phyloP scores from a whole-genome alignment of 345 rosid genomes.

The Dipteronia sinensis region DNA sequence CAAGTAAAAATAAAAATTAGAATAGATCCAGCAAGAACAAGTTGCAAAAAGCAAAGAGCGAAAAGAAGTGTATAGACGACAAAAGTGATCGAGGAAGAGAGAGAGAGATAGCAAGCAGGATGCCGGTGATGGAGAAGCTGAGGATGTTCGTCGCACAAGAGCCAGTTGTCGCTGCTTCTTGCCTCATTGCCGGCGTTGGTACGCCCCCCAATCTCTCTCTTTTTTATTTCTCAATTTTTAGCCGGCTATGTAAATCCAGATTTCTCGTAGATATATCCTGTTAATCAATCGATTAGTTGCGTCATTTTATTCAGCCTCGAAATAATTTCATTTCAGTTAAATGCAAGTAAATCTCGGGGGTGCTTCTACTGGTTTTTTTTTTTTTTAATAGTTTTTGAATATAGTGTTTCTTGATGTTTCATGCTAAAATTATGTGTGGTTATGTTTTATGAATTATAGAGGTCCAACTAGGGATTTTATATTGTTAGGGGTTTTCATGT shows the following conservation, averaged over 20 bases:
- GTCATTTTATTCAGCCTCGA: not conserved
- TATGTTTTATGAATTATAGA: not conserved
- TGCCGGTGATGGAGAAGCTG: slow-evolving; percentile 84
- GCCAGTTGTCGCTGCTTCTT: slow-evolving; percentile 89
- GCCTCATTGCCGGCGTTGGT: slow-evolving; percentile 89
- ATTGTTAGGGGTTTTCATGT: not conserved
- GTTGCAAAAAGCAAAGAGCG: not conserved
- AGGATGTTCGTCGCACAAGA: slow-evolving; percentile 87
- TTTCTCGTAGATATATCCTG: not conserved
- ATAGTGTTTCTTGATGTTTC: not conserved
- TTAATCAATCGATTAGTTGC: not conserved
- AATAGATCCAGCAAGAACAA: not conserved
- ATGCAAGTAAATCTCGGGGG: not conserved
- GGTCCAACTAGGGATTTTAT: not conserved
- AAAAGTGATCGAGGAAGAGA: not conserved
- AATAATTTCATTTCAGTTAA: not conserved
- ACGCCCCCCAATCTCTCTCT: not conserved
- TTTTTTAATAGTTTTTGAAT: not conserved
- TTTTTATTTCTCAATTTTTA: slow-evolving; percentile 1
- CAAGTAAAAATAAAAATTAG: too few relatives aligned
- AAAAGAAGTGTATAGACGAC: not conserved
- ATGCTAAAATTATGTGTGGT: not conserved
- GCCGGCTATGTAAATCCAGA: not conserved
- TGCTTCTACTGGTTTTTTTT: not conserved
- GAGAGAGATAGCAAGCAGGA: slow-evolving; percentile 22